Evolutionary conservation across 805 yeast genomes (phyloP).

Genomic region (Saccharomycopsis schoenii): DNA sequence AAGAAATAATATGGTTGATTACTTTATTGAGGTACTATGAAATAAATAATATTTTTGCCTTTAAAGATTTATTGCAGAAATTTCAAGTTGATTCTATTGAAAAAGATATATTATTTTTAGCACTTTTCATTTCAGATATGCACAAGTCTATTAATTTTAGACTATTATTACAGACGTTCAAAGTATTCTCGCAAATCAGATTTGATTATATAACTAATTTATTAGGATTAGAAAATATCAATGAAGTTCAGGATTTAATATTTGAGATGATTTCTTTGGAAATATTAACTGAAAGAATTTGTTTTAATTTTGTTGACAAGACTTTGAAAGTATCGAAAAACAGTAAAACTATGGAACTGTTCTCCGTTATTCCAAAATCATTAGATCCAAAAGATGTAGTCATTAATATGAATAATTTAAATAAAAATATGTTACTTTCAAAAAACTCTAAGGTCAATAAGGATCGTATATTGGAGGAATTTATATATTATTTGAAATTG

Average conservation of each 20-base stretch:
- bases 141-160: slow-evolving; percentile 9
- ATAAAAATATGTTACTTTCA: neutral
- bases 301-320: slow-evolving; percentile 4
- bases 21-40: slow-evolving; percentile 6
- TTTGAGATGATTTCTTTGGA: slow-evolving; percentile 11
- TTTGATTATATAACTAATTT: slow-evolving; percentile 1
- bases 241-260: slow-evolving; percentile 8
- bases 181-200: slow-evolving; percentile 4
- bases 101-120: slow-evolving; percentile 1
- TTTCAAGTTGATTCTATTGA: neutral
- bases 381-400: neutral
- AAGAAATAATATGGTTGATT: slow-evolving; percentile 1
- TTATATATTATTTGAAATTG: neutral
- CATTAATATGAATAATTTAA: neutral
- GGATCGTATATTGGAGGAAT: neutral
- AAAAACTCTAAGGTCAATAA: neutral
- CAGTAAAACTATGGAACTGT: neutral
- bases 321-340: neutral
- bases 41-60: slow-evolving; percentile 1
- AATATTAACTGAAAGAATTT: slow-evolving; percentile 2
- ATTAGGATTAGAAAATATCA: neutral
- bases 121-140: slow-evolving; percentile 2
- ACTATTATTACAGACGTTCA: slow-evolving; percentile 5
- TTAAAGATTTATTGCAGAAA: slow-evolving; percentile 3
- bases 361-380: neutral